Percentiles rank a stretch among this genome's conserved stretches.
Conservation (phyloP, 1,139 yeast species). For the Debaryomycetaceae sp. region DNA sequence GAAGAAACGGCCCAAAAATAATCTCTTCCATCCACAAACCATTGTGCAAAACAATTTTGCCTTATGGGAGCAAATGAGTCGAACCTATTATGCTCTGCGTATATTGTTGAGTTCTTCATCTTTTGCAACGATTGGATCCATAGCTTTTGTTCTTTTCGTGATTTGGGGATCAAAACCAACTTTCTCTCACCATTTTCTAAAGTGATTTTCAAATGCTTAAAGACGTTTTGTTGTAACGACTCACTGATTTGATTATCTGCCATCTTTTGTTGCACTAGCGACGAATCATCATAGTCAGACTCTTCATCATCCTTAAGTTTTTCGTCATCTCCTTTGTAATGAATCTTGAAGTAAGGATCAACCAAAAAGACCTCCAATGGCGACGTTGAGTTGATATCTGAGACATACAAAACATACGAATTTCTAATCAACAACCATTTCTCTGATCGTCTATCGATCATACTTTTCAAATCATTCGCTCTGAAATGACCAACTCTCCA, state of each 20-base stretch:
- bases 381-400: constrained; percentile 80
- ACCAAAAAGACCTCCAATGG: constrained; percentile 89
- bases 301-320: constrained; percentile 35
- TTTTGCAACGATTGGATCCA: constrained; percentile 76
- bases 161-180: constrained; percentile 68
- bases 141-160: constrained; percentile 62
- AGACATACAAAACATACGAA: constrained; percentile 81
- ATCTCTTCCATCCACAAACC: constrained; percentile 97
- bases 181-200: constrained; percentile 78
- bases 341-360: constrained; percentile 64
- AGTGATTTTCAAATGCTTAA: constrained; percentile 55
- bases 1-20: constrained; percentile 95
- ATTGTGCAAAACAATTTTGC: constrained; percentile 81
- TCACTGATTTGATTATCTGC: constrained; percentile 21
- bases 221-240: constrained; percentile 21
- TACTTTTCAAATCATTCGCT: constrained; percentile 72
- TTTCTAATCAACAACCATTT: constrained; percentile 90
- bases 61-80: constrained; percentile 92
- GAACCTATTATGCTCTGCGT: constrained; percentile 77
- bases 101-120: constrained; percentile 65
- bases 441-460: constrained; percentile 85
- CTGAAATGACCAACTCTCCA: constrained; percentile 94
- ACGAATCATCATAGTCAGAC: constrained; percentile 45
- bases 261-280: constrained; percentile 24
- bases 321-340: constrained; percentile 38